Evolutionary conservation across 257 asterid species (phyloP).

Genomic region (Solanum ossicruentum): DNA sequence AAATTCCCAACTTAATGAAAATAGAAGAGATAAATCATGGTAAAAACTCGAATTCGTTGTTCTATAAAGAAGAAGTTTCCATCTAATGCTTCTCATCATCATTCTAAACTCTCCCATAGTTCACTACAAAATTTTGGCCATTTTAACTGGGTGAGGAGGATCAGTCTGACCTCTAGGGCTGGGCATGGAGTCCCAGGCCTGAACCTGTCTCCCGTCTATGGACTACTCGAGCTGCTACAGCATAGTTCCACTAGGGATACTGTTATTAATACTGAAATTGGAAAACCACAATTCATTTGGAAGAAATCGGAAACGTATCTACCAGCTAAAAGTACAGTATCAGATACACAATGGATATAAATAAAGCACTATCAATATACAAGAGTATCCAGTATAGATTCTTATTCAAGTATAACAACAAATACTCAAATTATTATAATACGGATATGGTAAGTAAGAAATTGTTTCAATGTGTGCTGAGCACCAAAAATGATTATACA

Average conservation of each 20-base stretch:
- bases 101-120: neutral
- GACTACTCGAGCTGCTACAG: neutral
- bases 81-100: neutral
- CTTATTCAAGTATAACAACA: neutral
- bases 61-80: neutral
- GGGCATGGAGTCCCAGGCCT: neutral
- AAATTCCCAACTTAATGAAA: neutral
- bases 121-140: neutral
- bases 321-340: neutral
- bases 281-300: neutral
- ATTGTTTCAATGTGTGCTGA: neutral
- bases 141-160: neutral
- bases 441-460: neutral
- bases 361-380: neutral
- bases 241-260: neutral
- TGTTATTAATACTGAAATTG: neutral
- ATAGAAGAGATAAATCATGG: neutral
- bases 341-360: neutral
- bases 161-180: neutral
- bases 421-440: neutral
- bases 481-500: constrained; percentile 1
- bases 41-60: neutral
- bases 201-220: neutral
- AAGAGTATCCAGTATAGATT: neutral
- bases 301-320: neutral